phyloP scores from a whole-genome alignment of 1,139 yeast species.

The Yamadazyma diddensiae region DNA sequence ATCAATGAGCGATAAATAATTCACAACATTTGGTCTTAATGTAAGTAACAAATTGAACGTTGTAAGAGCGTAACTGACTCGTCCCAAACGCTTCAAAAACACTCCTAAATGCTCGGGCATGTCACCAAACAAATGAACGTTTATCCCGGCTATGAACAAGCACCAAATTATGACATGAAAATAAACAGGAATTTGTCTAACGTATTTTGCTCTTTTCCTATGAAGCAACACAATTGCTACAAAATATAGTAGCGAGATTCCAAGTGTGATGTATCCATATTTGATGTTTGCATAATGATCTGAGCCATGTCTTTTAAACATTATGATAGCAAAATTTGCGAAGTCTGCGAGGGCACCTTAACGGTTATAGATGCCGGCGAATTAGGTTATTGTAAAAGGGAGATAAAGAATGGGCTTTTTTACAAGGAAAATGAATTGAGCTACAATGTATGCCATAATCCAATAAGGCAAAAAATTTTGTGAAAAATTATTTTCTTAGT shows the following conservation, averaged over 20 bases:
- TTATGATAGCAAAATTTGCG: too few relatives aligned
- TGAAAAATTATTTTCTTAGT: too few relatives aligned
- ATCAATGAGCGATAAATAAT: slow-evolving; percentile 54
- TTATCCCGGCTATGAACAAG: slow-evolving; percentile 19
- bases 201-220: neutral
- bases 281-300: slow-evolving; percentile 36
- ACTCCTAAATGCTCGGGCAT: slow-evolving; percentile 20
- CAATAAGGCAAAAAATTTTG: too few relatives aligned
- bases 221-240: neutral
- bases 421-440: too few relatives aligned
- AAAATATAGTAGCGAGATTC: slow-evolving; percentile 30
- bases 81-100: slow-evolving; percentile 44
- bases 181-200: slow-evolving; percentile 2
- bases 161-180: slow-evolving; percentile 30
- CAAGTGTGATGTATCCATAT: slow-evolving; percentile 47
- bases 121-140: slow-evolving; percentile 20
- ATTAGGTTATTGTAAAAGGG: too few relatives aligned
- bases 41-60: slow-evolving; percentile 65
- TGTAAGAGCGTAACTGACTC: slow-evolving; percentile 62
- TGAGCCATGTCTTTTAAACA: slow-evolving; percentile 8
- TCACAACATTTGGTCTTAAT: slow-evolving; percentile 47
- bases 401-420: too few relatives aligned
- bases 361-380: too few relatives aligned
- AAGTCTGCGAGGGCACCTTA: too few relatives aligned
- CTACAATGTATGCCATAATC: too few relatives aligned